Percentiles rank a stretch among this genome's conserved stretches.
Evolutionary conservation across 306 rosid species (phyloP).

Genomic region (Quercus agrifolia): DNA sequence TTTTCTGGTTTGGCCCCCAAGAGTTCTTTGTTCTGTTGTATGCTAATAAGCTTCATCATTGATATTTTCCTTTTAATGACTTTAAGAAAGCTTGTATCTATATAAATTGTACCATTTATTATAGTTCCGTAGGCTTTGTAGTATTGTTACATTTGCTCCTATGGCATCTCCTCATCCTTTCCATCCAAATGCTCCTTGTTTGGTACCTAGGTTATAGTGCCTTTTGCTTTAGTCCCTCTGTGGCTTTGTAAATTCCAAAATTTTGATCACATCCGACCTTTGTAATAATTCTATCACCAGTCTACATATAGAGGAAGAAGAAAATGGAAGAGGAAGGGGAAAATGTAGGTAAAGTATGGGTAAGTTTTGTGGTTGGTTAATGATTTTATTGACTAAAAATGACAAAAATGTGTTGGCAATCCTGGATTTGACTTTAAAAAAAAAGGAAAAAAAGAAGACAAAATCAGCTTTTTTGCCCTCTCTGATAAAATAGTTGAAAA

Average conservation of each 20-base stretch:
- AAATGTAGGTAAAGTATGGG: slow-evolving; percentile 27
- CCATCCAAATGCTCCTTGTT: slow-evolving; percentile 1
- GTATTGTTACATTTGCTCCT: not conserved
- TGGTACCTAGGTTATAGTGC: slow-evolving; percentile 11
- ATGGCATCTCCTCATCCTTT: slow-evolving; percentile 3
- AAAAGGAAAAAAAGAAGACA: not conserved
- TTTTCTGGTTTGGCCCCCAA: not conserved
- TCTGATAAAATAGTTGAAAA: not conserved
- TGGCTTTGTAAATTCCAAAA: slow-evolving; percentile 7
- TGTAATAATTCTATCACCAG: slow-evolving; percentile 23
- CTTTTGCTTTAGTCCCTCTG: slow-evolving; percentile 3
- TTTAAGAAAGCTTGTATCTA: not conserved
- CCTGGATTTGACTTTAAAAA: too few species aligned
- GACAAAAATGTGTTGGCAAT: not conserved
- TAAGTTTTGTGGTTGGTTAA: slow-evolving; percentile 14
- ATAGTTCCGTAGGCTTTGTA: not conserved
- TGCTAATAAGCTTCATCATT: slow-evolving; percentile 6
- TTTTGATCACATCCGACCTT: slow-evolving; percentile 16
- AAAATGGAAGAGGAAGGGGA: slow-evolving; percentile 24
- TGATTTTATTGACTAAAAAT: not conserved
- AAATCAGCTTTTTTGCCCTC: not conserved
- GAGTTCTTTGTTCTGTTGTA: slow-evolving; percentile 18
- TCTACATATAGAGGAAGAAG: slow-evolving; percentile 26
- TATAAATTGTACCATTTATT: not conserved
- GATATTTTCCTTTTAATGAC: not conserved